These are phyloP conservation scores for Tilletia indica DNA, from an alignment of 1,284 basidiomycete species.

Conservation along the genomic window DNA sequence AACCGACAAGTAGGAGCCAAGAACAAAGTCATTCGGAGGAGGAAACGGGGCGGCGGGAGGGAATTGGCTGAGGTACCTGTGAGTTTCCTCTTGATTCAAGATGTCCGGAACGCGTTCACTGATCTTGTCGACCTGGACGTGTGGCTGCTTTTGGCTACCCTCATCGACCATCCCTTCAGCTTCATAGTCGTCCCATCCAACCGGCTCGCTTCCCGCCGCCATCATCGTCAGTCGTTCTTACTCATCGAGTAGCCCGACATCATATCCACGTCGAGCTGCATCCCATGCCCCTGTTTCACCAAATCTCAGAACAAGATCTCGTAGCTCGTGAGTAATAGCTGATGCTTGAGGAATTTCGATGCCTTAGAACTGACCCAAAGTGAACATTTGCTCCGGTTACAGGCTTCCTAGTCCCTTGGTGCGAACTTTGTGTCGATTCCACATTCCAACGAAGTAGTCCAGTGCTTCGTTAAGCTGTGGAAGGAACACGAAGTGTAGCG, in stretches of 20 bases:
- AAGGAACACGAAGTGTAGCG: background rate
- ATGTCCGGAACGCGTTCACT: background rate
- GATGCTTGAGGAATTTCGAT: no score
- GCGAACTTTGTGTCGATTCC: constrained; percentile 16
- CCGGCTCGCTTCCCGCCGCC: background rate
- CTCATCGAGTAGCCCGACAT: background rate
- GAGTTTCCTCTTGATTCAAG: background rate
- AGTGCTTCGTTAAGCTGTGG: background rate
- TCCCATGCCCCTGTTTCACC: background rate
- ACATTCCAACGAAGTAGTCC: constrained; percentile 1
- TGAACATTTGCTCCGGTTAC: background rate
- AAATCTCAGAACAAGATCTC: no score
- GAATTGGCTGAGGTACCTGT: background rate
- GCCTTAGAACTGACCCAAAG: background rate
- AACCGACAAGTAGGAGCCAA: background rate
- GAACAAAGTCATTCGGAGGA: background rate
- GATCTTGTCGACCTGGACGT: constrained; percentile 5
- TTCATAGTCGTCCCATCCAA: background rate
- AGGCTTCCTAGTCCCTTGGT: constrained; percentile 6
- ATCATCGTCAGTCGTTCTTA: background rate
- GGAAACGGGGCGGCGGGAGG: background rate
- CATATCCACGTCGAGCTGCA: background rate
- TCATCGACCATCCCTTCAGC: background rate
- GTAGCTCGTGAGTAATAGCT: no score
- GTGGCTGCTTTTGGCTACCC: background rate